Evolutionary conservation across 208 protist species (phyloP).

Genomic region (Trypanosomatidae sp.): DNA sequence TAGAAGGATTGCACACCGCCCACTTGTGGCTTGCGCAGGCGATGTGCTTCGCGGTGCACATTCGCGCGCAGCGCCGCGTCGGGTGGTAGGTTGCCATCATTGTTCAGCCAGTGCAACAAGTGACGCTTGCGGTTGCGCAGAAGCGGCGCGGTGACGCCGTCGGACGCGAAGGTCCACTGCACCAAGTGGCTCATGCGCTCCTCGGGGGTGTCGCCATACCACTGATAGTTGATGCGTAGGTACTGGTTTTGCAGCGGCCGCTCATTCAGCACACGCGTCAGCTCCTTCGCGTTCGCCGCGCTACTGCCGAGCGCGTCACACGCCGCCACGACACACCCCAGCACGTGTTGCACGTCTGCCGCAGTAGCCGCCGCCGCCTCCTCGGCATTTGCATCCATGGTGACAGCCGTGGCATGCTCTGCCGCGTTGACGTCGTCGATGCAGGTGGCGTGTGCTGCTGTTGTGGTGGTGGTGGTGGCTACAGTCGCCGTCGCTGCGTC

Average conservation of each 20-base stretch:
- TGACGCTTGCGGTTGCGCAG: slow-evolving; percentile 51
- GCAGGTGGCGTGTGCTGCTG: too few species aligned
- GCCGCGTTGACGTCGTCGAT: neutral
- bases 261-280: slow-evolving; percentile 57
- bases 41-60: slow-evolving; percentile 42
- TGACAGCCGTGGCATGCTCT: too few species aligned
- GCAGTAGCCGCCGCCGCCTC: too few species aligned
- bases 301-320: slow-evolving; percentile 44
- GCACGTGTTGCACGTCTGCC: slow-evolving; percentile 18
- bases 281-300: slow-evolving; percentile 46
- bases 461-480: too few species aligned
- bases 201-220: slow-evolving; percentile 83
- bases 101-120: slow-evolving; percentile 76
- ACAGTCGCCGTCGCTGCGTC: too few species aligned
- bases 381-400: too few species aligned
- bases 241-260: slow-evolving; percentile 83
- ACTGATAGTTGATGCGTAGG: slow-evolving; percentile 85
- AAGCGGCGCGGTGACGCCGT: slow-evolving; percentile 21
- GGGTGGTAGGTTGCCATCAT: slow-evolving; percentile 73
- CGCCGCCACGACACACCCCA: slow-evolving; percentile 31
- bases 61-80: slow-evolving; percentile 66
- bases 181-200: slow-evolving; percentile 77
- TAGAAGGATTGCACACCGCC: slow-evolving; percentile 57
- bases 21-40: slow-evolving; percentile 41
- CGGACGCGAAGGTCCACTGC: slow-evolving; percentile 74